These are phyloP conservation scores for Aspergillus sclerotialis DNA, from an alignment of 2,329 filamentous ascomycete genomes.

Conservation along the genomic window DNA sequence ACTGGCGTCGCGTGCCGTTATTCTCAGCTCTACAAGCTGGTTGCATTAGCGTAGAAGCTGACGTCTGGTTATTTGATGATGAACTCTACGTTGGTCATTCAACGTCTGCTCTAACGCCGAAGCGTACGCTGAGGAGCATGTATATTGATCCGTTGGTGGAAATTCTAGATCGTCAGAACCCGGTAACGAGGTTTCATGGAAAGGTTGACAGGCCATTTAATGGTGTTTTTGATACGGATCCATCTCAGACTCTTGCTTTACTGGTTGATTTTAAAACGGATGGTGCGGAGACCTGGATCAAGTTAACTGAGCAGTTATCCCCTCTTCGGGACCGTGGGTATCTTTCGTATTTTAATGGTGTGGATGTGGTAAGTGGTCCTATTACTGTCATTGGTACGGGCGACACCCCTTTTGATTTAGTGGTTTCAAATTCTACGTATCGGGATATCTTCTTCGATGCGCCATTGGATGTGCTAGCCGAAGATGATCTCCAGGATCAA, in stretches of 20 bases:
- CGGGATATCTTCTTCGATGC: constrained; percentile 53
- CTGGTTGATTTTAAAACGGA: constrained; percentile 47
- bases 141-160: constrained; percentile 47
- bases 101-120: constrained; percentile 38
- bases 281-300: constrained; percentile 29
- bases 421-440: constrained; percentile 41
- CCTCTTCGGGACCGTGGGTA: constrained; percentile 44
- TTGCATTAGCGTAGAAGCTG: constrained; percentile 51
- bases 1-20: constrained; percentile 49
- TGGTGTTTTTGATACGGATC: constrained; percentile 47
- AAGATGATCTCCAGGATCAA: too few species aligned
- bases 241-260: constrained; percentile 43
- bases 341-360: constrained; percentile 46
- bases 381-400: constrained; percentile 50
- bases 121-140: constrained; percentile 44
- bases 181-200: constrained; percentile 30
- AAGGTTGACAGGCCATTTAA: constrained; percentile 23
- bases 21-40: constrained; percentile 50
- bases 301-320: constrained; percentile 36
- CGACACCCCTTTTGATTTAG: constrained; percentile 44
- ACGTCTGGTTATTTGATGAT: constrained; percentile 48
- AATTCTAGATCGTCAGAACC: constrained; percentile 46
- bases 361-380: constrained; percentile 34
- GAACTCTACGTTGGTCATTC: constrained; percentile 53
- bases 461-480: constrained; percentile 37